A percentile compares a stretch with the other conserved stretches of the same genome.
Evolutionary conservation across 768 basidiomycete species (phyloP).

Genomic region (Lepiota subincarnata): DNA sequence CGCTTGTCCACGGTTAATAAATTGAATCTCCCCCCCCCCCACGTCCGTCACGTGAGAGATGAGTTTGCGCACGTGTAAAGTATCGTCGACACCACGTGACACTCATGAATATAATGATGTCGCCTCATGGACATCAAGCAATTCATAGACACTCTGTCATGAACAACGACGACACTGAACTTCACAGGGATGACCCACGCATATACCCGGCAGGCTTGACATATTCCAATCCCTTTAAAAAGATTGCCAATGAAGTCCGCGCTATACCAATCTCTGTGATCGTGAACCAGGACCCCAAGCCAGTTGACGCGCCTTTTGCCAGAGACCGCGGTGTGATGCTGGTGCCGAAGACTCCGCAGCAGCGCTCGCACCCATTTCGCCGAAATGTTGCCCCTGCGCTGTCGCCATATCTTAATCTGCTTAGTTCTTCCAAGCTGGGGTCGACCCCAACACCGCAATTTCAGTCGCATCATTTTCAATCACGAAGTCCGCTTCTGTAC

Average conservation of each 20-base stretch:
- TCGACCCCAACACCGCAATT: not conserved
- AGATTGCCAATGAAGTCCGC: not conserved
- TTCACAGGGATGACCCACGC: not conserved
- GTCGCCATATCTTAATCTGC: slow-evolving; percentile 3
- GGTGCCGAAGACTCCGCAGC: not conserved
- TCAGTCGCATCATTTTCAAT: not conserved
- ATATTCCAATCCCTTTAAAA: slow-evolving; percentile 4
- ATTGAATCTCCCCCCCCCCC: too few relatives aligned
- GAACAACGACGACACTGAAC: slow-evolving; percentile 6
- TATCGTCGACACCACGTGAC: too few relatives aligned
- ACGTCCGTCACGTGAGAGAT: too few relatives aligned
- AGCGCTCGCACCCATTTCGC: not conserved
- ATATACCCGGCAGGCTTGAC: not conserved
- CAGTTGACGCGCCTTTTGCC: not conserved
- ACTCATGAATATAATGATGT: too few relatives aligned
- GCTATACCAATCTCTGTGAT: too few relatives aligned
- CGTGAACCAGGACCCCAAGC: not conserved
- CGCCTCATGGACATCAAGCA: too few relatives aligned
- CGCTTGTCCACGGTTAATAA: too few relatives aligned
- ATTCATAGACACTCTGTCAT: not conserved
- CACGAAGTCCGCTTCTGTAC: slow-evolving; percentile 1
- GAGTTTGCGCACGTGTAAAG: too few relatives aligned
- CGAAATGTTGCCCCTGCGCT: not conserved
- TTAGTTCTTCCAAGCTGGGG: not conserved
- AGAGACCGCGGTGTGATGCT: not conserved